Percentiles rank a stretch among this genome's conserved stretches.
Evolutionary conservation across 371 early-diverging fungal genomes (phyloP).

Genomic region (Mucor mucedo): DNA sequence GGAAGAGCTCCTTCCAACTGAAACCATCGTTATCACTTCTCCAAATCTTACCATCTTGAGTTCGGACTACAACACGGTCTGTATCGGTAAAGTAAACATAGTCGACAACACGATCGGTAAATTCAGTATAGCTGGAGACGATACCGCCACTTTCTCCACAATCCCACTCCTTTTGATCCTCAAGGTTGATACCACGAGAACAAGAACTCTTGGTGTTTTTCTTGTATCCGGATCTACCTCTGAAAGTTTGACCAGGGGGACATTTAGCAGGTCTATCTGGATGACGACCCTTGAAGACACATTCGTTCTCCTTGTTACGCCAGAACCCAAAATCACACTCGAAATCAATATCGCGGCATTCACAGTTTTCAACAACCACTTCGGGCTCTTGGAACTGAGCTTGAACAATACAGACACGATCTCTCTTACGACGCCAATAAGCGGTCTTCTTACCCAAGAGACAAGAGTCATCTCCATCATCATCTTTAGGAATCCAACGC

Average conservation of each 20-base stretch:
- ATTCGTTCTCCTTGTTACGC: slow-evolving; percentile 67
- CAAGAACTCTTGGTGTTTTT: slow-evolving; percentile 66
- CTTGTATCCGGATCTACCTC: slow-evolving; percentile 75
- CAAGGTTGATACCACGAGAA: slow-evolving; percentile 66
- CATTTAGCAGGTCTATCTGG: slow-evolving; percentile 72
- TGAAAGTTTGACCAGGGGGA: slow-evolving; percentile 55
- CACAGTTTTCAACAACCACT: slow-evolving; percentile 55
- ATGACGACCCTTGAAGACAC: slow-evolving; percentile 68
- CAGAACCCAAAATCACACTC: slow-evolving; percentile 86
- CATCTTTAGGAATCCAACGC: slow-evolving; percentile 73
- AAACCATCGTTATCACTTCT: slow-evolving; percentile 78
- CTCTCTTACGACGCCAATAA: slow-evolving; percentile 83
- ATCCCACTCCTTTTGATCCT: slow-evolving; percentile 53
- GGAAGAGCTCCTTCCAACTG: slow-evolving; percentile 64
- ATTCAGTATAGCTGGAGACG: slow-evolving; percentile 36
- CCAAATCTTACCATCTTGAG: slow-evolving; percentile 61
- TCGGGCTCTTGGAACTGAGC: slow-evolving; percentile 67
- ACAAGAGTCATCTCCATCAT: slow-evolving; percentile 53
- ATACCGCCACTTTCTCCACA: slow-evolving; percentile 44
- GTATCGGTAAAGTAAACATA: slow-evolving; percentile 73
- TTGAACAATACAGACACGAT: slow-evolving; percentile 73
- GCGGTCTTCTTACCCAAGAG: slow-evolving; percentile 52
- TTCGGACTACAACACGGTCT: slow-evolving; percentile 61
- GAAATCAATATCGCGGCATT: slow-evolving; percentile 76
- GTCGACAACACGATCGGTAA: slow-evolving; percentile 57